A percentile compares a stretch with the other conserved stretches of the same genome.
These are phyloP conservation scores for Paspalum vaginatum DNA, from an alignment of 176 grass and related monocot genomes.

Conservation along the genomic window DNA sequence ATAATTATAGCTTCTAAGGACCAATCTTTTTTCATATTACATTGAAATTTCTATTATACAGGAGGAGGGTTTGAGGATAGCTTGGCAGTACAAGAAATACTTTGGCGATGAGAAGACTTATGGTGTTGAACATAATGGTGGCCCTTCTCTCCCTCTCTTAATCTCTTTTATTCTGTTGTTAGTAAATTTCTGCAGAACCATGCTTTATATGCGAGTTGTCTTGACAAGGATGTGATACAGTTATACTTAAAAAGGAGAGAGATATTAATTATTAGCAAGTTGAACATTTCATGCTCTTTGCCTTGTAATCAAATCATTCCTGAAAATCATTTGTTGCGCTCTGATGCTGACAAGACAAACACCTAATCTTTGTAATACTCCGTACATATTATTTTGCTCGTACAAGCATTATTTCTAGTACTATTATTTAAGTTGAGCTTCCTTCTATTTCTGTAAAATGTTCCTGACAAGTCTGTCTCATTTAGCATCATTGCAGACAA, in stretches of 20 bases:
- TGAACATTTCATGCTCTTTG: neutral
- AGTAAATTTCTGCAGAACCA: neutral
- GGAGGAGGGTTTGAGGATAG: constrained; percentile 88
- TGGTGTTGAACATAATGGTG: constrained; percentile 56
- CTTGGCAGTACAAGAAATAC: constrained; percentile 99
- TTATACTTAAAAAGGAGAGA: neutral
- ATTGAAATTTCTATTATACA: constrained; percentile 42
- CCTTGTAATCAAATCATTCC: constrained; percentile 8
- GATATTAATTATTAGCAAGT: neutral
- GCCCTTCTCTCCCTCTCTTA: neutral
- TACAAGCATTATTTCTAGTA: neutral
- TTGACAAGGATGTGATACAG: neutral
- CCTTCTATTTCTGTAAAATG: neutral
- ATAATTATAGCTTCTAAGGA: neutral
- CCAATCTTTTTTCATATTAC: neutral
- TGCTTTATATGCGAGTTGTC: neutral
- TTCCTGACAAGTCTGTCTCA: neutral
- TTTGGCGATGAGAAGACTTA: constrained; percentile 68
- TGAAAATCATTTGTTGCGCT: neutral
- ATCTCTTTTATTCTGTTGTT: constrained; percentile 7
- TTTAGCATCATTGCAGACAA: constrained; percentile 57
- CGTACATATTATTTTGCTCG: neutral
- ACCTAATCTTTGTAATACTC: neutral
- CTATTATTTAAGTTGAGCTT: constrained; percentile 4
- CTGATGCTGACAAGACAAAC: constrained; percentile 12